A percentile compares a stretch with the other conserved stretches of the same genome.
These are phyloP conservation scores for Lactarius sanguifluus DNA, from an alignment of 768 basidiomycete genomes.

Conservation along the genomic window DNA sequence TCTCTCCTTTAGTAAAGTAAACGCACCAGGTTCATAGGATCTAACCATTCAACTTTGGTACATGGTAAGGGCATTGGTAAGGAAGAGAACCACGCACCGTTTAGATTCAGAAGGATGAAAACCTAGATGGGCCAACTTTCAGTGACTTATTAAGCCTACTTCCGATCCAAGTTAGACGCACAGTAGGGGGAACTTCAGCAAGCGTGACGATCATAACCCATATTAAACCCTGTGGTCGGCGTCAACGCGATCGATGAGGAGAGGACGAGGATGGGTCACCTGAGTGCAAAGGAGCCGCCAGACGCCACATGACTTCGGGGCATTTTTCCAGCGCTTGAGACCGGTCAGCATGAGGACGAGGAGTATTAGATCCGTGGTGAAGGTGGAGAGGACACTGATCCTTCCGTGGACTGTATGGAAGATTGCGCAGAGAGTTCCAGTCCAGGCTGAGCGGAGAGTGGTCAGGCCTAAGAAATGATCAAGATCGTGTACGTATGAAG, in stretches of 20 bases:
- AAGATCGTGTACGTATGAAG: neutral
- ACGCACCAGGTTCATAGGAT: slow-evolving; percentile 25
- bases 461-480: slow-evolving; percentile 6
- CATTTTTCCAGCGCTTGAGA: slow-evolving; percentile 19
- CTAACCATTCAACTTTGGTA: neutral
- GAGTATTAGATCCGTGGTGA: slow-evolving; percentile 18
- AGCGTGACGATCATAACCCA: slow-evolving; percentile 20
- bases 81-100: slow-evolving; percentile 13
- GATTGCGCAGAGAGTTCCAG: neutral
- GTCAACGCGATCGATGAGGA: neutral
- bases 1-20: neutral
- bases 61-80: neutral
- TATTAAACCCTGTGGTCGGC: slow-evolving; percentile 5
- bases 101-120: slow-evolving; percentile 22
- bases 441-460: slow-evolving; percentile 2
- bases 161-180: neutral
- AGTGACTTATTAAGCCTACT: neutral
- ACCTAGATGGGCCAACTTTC: slow-evolving; percentile 6
- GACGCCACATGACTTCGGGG: neutral
- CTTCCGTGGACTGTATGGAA: neutral
- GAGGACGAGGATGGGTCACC: neutral
- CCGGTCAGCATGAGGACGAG: slow-evolving; percentile 22
- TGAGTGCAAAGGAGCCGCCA: slow-evolving; percentile 21
- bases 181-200: slow-evolving; percentile 21
- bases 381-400: slow-evolving; percentile 11